phyloP scores from a whole-genome alignment of 768 basidiomycete species.

The Butyriboletus loyo region DNA sequence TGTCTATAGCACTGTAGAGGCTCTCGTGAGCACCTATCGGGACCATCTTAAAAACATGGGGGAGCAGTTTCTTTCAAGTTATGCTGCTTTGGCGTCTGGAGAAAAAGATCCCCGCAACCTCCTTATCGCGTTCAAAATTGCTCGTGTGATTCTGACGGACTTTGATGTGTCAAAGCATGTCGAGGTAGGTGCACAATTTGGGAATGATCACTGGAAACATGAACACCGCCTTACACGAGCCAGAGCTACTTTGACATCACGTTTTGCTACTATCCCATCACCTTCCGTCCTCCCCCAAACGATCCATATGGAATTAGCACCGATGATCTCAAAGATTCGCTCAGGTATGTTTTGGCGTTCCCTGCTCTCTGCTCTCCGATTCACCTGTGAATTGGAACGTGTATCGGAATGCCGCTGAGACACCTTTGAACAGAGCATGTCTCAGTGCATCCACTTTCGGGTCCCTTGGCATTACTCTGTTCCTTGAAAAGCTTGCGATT shows the following conservation, averaged over 20 bases:
- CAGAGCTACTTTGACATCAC: conserved; percentile 92
- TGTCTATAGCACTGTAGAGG: conserved; percentile 81
- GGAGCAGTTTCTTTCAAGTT: conserved; percentile 68
- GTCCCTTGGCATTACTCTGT: conserved; percentile 77
- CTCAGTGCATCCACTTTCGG: conserved; percentile 81
- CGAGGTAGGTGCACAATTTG: conserved; percentile 56
- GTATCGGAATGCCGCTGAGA: background rate
- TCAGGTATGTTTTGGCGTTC: conserved; percentile 47
- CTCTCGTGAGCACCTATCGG: conserved; percentile 35
- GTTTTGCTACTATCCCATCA: conserved; percentile 98
- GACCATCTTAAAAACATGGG: conserved; percentile 72
- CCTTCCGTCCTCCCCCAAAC: conserved; percentile 89
- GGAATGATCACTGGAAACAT: background rate
- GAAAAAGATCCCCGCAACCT: conserved; percentile 98
- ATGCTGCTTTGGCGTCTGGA: conserved; percentile 81
- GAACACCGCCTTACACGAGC: background rate
- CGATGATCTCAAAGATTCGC: conserved; percentile 73
- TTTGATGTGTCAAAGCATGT: conserved; percentile 74
- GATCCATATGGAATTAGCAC: conserved; percentile 91
- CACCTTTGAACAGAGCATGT: conserved; percentile 48
- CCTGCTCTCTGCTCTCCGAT: background rate
- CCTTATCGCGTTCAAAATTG: conserved; percentile 84
- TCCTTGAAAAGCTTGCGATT: conserved; percentile 87
- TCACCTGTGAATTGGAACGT: background rate
- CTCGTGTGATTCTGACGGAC: conserved; percentile 80